Evolutionary conservation across 2,329 filamentous ascomycete genomes (phyloP).

Genomic region (Dryadomyces quercus-mongolicae): DNA sequence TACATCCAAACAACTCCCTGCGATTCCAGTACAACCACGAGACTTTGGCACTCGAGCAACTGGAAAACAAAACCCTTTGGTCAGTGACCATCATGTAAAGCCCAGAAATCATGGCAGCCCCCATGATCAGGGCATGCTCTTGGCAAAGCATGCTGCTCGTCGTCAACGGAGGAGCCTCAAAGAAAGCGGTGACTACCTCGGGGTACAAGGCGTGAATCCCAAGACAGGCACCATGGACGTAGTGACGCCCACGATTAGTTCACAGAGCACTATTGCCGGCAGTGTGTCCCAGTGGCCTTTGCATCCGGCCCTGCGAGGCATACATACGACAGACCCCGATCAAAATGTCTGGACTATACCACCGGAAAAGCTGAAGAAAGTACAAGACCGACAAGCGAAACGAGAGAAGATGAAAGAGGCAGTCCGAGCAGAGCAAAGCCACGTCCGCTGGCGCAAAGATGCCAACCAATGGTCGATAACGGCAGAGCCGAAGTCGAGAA

Average conservation of each 20-base stretch:
- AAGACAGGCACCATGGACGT: slow-evolving; percentile 40
- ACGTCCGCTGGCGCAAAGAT: slow-evolving; percentile 31
- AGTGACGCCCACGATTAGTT: slow-evolving; percentile 36
- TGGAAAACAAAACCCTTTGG: background rate
- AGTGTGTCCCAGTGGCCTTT: slow-evolving; percentile 13
- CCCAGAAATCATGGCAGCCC: background rate
- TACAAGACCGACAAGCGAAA: slow-evolving; percentile 28
- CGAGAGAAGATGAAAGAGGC: slow-evolving; percentile 28
- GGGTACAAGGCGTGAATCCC: slow-evolving; percentile 46
- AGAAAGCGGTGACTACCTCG: slow-evolving; percentile 45
- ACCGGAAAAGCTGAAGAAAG: slow-evolving; percentile 17
- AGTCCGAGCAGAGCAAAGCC: slow-evolving; percentile 20
- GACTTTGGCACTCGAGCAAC: too few species aligned
- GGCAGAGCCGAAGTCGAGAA: slow-evolving; percentile 31
- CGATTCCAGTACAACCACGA: background rate
- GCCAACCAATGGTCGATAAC: slow-evolving; percentile 38
- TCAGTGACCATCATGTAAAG: too few species aligned
- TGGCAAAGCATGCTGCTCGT: slow-evolving; percentile 23
- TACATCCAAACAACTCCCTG: background rate
- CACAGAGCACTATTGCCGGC: slow-evolving; percentile 20
- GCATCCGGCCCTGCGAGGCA: slow-evolving; percentile 20
- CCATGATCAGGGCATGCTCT: slow-evolving; percentile 14
- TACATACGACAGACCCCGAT: slow-evolving; percentile 22
- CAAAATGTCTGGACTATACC: slow-evolving; percentile 31
- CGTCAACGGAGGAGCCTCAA: slow-evolving; percentile 32